Evolutionary conservation across 2,329 filamentous ascomycete species (phyloP), one percentile per base, ranked within the genome.

Genomic region (Penicillium aurantiogriseum): DNA sequence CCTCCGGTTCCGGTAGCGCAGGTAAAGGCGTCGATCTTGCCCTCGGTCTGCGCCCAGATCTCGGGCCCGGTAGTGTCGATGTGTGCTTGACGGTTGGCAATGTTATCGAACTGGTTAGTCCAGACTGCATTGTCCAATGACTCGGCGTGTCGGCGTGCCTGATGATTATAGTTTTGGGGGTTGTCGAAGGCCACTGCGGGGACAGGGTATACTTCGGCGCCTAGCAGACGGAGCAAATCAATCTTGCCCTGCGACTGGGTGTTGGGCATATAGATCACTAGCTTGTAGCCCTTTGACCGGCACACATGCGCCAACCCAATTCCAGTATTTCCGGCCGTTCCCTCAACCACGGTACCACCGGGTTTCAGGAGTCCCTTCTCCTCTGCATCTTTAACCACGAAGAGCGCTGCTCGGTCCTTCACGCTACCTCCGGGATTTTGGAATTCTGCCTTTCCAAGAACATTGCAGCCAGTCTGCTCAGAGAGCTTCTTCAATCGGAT

Each of bases 221-320:
- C 94, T 10, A 99, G 84, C 36, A 97, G 81, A 9, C 93, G 85
- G 63, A 99, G 81, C 52, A 99, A 83, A 75, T 97, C 94, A 72
- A 99, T 90, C 82, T 99, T 99, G 74, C 92, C 94, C 79, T 96
- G 93, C 21, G 92, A 96, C 79, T 97, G 94, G 48, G 93, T 97
- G 81, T 99, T 90, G 69, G 94, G 94, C 94, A 99, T 97, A 85
- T 97, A 99, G 74, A 99, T 99, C 72, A 97, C 92, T 50, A 96
- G 87, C 74, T 89, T 89, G 83, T 99, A 97, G 40, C 93, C 94
- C 69, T 88, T 89, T 38, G 88, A 90, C 59, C 93, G 86, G 79
- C 94, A 97, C 56, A 99, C 94, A 78, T 97, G 94, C 21, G 94
- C 94, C 43, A 99, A 88, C 2, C 94, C 94, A 75, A 99, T 99